These are phyloP conservation scores for Populus trichocarpa DNA, from an alignment of 441 rosid genomes.

Conservation along the genomic window DNA sequence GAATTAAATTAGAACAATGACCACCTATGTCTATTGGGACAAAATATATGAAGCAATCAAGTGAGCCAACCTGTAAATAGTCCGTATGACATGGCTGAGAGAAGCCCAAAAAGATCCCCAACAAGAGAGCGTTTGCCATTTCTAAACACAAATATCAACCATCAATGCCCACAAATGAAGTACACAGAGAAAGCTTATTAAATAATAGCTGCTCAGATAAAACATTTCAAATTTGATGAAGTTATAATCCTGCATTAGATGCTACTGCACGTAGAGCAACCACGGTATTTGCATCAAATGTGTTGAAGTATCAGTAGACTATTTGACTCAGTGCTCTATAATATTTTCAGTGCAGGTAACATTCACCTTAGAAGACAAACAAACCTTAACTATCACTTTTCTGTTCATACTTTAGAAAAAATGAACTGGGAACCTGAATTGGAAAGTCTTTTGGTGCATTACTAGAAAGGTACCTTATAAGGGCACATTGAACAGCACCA, in stretches of 20 bases:
- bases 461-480: background rate
- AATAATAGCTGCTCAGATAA: constrained; percentile 6
- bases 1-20: constrained; percentile 1
- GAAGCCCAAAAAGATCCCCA: constrained; percentile 95
- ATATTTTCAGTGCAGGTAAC: background rate
- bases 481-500: background rate
- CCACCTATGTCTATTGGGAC: background rate
- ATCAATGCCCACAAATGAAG: constrained; percentile 34
- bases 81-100: constrained; percentile 89
- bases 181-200: constrained; percentile 20
- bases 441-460: background rate
- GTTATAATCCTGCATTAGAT: background rate
- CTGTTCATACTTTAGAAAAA: background rate
- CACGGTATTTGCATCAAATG: background rate
- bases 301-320: background rate
- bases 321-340: background rate
- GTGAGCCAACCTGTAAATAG: constrained; percentile 74
- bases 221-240: constrained; percentile 21
- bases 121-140: constrained; percentile 74
- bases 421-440: background rate
- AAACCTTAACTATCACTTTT: background rate
- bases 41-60: background rate
- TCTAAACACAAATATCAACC: constrained; percentile 67
- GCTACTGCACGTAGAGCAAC: background rate
- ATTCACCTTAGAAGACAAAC: background rate